Conservation (phyloP, 108 stramenopile genomes). For the Conticribra weissflogii region DNA sequence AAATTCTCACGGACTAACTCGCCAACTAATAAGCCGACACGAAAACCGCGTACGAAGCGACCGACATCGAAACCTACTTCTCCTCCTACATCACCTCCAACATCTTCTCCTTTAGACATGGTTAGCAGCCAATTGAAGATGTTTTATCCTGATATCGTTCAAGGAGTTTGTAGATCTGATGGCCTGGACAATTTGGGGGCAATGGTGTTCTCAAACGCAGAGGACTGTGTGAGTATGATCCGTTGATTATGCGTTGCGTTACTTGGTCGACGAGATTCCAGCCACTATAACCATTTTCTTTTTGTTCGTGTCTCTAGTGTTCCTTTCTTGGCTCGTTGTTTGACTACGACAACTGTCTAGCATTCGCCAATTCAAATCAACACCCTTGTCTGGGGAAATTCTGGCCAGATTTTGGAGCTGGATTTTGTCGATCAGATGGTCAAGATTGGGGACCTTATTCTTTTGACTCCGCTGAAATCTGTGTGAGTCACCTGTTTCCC, state of each 20-base stretch:
- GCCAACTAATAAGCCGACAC: conserved; percentile 6
- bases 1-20: not conserved
- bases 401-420: not conserved
- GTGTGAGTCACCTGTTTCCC: not conserved
- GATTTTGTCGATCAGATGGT: conserved; percentile 6
- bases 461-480: conserved; percentile 6
- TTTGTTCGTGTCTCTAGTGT: not conserved
- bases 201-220: no score
- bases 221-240: no score
- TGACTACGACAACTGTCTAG: not conserved
- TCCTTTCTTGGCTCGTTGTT: not conserved
- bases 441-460: not conserved
- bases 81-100: no score
- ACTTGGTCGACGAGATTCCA: not conserved
- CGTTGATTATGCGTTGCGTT: no score
- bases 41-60: conserved; percentile 1
- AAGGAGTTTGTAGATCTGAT: not conserved
- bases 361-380: not conserved
- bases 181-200: no score
- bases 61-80: conserved; percentile 5
- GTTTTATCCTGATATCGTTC: conserved; percentile 12
- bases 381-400: not conserved
- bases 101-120: conserved; percentile 3
- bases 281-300: not conserved
- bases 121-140: not conserved